phyloP scores from a whole-genome alignment of 352 stramenopile genomes.

The Phytophthora fragariaefolia region DNA sequence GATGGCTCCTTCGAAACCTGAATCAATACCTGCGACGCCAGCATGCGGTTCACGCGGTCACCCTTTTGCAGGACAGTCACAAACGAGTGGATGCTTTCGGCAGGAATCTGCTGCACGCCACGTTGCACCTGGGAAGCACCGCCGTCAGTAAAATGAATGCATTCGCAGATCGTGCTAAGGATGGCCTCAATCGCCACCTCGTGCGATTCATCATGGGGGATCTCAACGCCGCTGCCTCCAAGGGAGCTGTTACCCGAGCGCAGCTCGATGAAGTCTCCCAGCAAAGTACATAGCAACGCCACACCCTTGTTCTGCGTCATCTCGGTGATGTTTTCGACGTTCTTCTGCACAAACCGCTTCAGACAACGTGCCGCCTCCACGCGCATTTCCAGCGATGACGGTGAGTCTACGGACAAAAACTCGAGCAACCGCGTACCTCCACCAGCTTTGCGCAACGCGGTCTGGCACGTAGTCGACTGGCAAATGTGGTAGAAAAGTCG shows the following conservation, averaged over 20 bases:
- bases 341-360: conserved; percentile 78
- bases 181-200: conserved; percentile 78
- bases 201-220: conserved; percentile 56
- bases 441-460: conserved; percentile 66
- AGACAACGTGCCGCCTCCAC: conserved; percentile 76
- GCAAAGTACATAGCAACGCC: conserved; percentile 51
- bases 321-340: conserved; percentile 74
- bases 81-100: conserved; percentile 63
- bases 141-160: conserved; percentile 63
- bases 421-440: conserved; percentile 59
- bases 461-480: conserved; percentile 69
- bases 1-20: conserved; percentile 66
- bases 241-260: conserved; percentile 41
- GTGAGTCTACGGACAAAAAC: conserved; percentile 60
- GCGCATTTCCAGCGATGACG: conserved; percentile 57
- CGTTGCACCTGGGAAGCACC: conserved; percentile 40
- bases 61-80: conserved; percentile 66
- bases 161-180: conserved; percentile 79
- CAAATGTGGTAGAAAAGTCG: conserved; percentile 80
- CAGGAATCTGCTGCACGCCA: conserved; percentile 59
- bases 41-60: conserved; percentile 69
- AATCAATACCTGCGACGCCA: conserved; percentile 76
- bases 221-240: conserved; percentile 23
- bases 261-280: conserved; percentile 67
- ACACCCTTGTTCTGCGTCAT: conserved; percentile 64